These are phyloP conservation scores for Amylostereum areolatum DNA, from an alignment of 1,284 basidiomycete species.

Conservation along the genomic window DNA sequence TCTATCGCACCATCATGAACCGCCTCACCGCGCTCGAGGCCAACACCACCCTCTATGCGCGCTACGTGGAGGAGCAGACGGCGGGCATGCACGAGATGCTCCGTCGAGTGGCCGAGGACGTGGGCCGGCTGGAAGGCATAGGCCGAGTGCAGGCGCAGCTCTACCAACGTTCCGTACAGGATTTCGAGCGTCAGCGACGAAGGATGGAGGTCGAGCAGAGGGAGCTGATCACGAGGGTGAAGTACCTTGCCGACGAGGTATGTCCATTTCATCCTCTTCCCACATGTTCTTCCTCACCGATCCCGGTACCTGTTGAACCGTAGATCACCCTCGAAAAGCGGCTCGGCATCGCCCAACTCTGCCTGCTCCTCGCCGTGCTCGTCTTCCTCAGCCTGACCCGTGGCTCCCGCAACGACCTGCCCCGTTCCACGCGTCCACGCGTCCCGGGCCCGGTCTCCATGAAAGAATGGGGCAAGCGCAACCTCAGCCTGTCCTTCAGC, in stretches of 20 bases:
- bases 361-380: slow-evolving; percentile 71
- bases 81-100: slow-evolving; percentile 73
- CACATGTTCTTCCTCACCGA: slow-evolving; percentile 1
- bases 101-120: slow-evolving; percentile 74
- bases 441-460: slow-evolving; percentile 22
- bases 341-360: slow-evolving; percentile 77
- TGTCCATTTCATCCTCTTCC: slow-evolving; percentile 8
- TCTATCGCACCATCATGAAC: slow-evolving; percentile 96
- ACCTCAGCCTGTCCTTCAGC: slow-evolving; percentile 41
- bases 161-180: slow-evolving; percentile 58
- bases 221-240: slow-evolving; percentile 60
- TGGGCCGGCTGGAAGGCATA: slow-evolving; percentile 70
- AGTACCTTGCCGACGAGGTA: slow-evolving; percentile 73
- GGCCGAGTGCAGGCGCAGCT: slow-evolving; percentile 61
- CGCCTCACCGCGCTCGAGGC: slow-evolving; percentile 81
- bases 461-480: slow-evolving; percentile 48
- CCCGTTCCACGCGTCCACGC: slow-evolving; percentile 16
- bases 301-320: not conserved
- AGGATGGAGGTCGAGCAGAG: slow-evolving; percentile 66
- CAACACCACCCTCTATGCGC: slow-evolving; percentile 82
- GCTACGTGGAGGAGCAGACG: slow-evolving; percentile 91
- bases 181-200: slow-evolving; percentile 66
- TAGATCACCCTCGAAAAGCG: slow-evolving; percentile 81
- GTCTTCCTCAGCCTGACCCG: slow-evolving; percentile 82
- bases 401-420: slow-evolving; percentile 52